Percentiles rank a stretch among this genome's conserved stretches.
Evolutionary conservation across 2,329 filamentous ascomycete species (phyloP).

Genomic region (Teratosphaeria viscida): DNA sequence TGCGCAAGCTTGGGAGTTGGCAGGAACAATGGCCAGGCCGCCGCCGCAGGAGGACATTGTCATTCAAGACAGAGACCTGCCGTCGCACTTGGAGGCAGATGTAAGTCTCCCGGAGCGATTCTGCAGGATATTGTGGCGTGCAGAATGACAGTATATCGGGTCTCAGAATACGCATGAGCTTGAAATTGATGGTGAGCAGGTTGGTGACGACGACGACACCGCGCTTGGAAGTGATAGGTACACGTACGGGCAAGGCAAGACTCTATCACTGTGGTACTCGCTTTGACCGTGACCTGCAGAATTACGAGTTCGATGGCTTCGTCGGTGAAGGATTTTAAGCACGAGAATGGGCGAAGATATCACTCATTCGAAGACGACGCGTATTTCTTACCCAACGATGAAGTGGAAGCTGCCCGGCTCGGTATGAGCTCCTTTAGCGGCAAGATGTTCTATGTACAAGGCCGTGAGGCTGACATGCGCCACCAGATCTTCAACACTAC

Average conservation of each 20-base stretch:
- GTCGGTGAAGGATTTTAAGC: conserved; percentile 13
- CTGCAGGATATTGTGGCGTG: background rate
- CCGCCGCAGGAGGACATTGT: background rate
- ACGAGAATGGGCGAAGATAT: conserved; percentile 22
- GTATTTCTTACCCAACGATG: conserved; percentile 27
- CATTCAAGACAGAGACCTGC: background rate
- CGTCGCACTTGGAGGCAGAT: background rate
- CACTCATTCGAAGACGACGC: conserved; percentile 19
- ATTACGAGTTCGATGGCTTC: conserved; percentile 14
- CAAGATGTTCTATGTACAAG: conserved; percentile 1
- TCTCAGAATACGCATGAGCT: background rate
- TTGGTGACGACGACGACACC: conserved; percentile 10
- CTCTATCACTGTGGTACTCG: background rate
- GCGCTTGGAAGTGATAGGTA: conserved; percentile 13
- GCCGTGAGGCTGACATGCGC: conserved; percentile 9
- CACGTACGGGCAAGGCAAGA: background rate
- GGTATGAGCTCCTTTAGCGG: background rate
- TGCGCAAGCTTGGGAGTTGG: background rate
- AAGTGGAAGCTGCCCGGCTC: conserved; percentile 2
- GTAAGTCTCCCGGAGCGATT: background rate
- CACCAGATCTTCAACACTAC: conserved; percentile 26
- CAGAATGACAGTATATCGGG: background rate
- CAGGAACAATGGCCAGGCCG: background rate
- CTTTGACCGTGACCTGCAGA: conserved; percentile 2
- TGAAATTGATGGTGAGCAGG: background rate